These are phyloP conservation scores for Phytopythium montanum DNA, from an alignment of 352 stramenopile genomes.

Conservation along the genomic window DNA sequence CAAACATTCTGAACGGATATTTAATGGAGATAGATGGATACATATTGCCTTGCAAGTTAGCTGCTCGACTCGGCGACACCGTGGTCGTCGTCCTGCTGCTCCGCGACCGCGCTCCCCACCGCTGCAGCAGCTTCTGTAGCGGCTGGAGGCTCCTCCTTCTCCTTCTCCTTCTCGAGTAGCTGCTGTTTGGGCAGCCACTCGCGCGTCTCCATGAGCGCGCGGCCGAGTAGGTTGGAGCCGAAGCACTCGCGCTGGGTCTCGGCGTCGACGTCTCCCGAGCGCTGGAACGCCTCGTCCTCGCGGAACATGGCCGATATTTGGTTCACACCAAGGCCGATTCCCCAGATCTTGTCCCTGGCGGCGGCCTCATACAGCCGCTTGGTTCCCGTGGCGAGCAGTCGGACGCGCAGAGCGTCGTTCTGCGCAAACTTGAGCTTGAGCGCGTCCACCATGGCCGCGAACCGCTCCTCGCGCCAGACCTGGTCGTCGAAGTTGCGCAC, in stretches of 20 bases:
- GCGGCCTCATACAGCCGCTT: constrained; percentile 58
- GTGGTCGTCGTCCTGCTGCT: no score
- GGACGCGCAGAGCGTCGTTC: constrained; percentile 21
- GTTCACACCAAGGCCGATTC: constrained; percentile 46
- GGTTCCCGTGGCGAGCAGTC: constrained; percentile 38
- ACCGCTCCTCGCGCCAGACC: constrained; percentile 36
- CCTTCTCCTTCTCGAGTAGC: not conserved
- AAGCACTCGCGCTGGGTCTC: constrained; percentile 32
- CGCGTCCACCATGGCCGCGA: constrained; percentile 48
- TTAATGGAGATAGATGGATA: not conserved
- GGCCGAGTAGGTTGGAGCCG: constrained; percentile 50
- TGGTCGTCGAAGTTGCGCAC: constrained; percentile 52
- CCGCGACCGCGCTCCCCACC: no score
- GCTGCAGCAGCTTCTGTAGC: no score
- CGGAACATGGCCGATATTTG: constrained; percentile 35
- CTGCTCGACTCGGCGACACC: no score
- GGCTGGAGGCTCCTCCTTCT: no score
- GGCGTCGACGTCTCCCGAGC: constrained; percentile 28
- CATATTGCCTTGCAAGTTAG: no score
- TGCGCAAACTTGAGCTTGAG: constrained; percentile 60
- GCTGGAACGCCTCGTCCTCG: constrained; percentile 27
- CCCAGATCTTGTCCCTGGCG: constrained; percentile 47
- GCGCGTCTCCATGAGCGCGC: constrained; percentile 50
- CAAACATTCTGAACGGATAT: not conserved
- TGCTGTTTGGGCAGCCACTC: constrained; percentile 32